Percentiles rank a stretch among this genome's conserved stretches.
These are phyloP conservation scores for Chlamydomonas asymmetrica DNA, from an alignment of 139 green algal genomes.

Conservation along the genomic window DNA sequence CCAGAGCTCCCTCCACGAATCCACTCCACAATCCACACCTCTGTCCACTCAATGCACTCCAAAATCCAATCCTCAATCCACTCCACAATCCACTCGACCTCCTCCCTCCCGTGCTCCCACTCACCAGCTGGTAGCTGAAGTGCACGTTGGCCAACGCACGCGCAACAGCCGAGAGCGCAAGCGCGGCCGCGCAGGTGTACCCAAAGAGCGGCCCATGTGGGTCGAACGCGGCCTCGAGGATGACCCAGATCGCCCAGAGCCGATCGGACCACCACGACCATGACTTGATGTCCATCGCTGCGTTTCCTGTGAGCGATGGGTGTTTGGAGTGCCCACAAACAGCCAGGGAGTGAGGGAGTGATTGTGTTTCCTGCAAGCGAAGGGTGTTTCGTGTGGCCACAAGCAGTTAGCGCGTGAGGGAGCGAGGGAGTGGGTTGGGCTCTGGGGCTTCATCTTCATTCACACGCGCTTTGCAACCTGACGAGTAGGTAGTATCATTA, in stretches of 20 bases:
- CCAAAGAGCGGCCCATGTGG: constrained; percentile 23
- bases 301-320: neutral
- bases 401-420: neutral
- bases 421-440: neutral
- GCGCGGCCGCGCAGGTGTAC: constrained; percentile 32
- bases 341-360: no score
- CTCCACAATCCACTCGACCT: neutral
- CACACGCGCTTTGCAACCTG: no score
- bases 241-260: neutral
- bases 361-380: neutral
- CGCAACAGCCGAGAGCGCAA: constrained; percentile 8
- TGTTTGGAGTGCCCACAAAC: no score
- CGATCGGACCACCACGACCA: neutral
- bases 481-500: no score
- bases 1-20: neutral
- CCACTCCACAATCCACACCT: neutral
- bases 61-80: neutral
- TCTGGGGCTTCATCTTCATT: no score
- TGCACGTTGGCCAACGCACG: constrained; percentile 64
- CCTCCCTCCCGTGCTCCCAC: neutral
- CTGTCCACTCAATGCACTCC: neutral
- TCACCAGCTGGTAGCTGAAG: constrained; percentile 68
- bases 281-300: neutral
- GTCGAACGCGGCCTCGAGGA: neutral
- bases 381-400: neutral